Percentiles rank a stretch among this genome's conserved stretches.
Evolutionary conservation across 2,329 filamentous ascomycete species (phyloP).

Genomic region (Neofusicoccum laricinum): DNA sequence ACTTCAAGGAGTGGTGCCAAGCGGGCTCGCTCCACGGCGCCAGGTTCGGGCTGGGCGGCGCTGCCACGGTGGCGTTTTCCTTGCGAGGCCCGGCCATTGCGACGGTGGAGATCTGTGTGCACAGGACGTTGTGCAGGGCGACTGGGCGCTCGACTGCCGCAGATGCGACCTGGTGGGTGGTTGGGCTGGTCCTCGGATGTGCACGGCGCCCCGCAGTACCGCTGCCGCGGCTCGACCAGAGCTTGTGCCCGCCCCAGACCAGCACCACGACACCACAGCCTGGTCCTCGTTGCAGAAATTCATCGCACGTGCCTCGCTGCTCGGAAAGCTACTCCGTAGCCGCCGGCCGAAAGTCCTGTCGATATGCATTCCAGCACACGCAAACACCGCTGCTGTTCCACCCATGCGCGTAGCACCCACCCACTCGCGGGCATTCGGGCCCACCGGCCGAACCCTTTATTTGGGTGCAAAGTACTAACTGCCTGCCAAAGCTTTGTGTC

Average conservation of each 20-base stretch:
- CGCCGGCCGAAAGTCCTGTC: no score
- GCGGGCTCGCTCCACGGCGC: conserved; percentile 44
- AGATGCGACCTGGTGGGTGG: not conserved
- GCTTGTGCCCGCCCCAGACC: not conserved
- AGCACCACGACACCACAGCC: not conserved
- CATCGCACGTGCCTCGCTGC: not conserved
- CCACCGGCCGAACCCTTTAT: no score
- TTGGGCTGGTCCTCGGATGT: not conserved
- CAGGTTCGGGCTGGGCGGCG: not conserved
- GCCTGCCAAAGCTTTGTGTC: no score
- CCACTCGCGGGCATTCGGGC: no score
- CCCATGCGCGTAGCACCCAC: no score
- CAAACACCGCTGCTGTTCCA: no score
- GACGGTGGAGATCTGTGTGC: not conserved
- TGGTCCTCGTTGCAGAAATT: no score
- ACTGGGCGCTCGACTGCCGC: no score
- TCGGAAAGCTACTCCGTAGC: no score
- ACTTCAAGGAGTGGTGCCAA: conserved; percentile 48
- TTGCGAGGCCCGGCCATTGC: not conserved
- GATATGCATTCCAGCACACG: no score
- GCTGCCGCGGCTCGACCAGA: not conserved
- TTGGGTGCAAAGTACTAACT: no score
- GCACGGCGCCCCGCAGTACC: not conserved
- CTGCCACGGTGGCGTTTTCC: not conserved
- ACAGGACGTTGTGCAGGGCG: not conserved